Evolutionary conservation across 345 rosid species (phyloP).

Genomic region (Citropsis articulata): DNA sequence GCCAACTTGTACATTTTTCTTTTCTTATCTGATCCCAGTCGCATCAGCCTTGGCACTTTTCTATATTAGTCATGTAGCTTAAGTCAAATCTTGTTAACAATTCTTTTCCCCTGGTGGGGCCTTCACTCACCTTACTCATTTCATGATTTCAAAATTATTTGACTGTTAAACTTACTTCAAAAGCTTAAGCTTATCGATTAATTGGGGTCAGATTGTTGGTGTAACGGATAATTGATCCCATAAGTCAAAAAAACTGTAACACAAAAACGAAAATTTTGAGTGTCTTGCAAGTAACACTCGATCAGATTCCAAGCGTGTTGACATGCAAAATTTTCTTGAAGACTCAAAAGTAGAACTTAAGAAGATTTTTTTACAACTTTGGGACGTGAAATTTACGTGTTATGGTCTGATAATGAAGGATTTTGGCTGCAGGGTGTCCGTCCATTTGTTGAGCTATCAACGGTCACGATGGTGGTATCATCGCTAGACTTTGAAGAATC

Average conservation of each 20-base stretch:
- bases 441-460: conserved; percentile 79
- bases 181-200: too few relatives aligned
- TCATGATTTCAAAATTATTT: conserved; percentile 16
- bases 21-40: neutral
- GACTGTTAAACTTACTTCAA: neutral
- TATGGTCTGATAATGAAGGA: neutral
- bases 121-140: neutral
- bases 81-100: conserved; percentile 35
- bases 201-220: too few relatives aligned
- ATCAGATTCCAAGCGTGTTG: neutral
- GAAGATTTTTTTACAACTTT: neutral
- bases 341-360: neutral
- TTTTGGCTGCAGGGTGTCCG: conserved; percentile 70
- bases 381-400: neutral
- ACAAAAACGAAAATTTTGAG: too few relatives aligned
- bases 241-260: too few relatives aligned
- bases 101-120: conserved; percentile 17
- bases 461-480: conserved; percentile 60
- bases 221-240: too few relatives aligned
- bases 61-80: neutral
- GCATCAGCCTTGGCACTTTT: neutral
- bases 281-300: neutral
- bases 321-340: neutral
- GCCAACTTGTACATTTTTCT: neutral
- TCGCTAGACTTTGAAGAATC: conserved; percentile 75